Evolutionary conservation across 495 filamentous ascomycete genomes (phyloP).

Genomic region (Niebla homalea): DNA sequence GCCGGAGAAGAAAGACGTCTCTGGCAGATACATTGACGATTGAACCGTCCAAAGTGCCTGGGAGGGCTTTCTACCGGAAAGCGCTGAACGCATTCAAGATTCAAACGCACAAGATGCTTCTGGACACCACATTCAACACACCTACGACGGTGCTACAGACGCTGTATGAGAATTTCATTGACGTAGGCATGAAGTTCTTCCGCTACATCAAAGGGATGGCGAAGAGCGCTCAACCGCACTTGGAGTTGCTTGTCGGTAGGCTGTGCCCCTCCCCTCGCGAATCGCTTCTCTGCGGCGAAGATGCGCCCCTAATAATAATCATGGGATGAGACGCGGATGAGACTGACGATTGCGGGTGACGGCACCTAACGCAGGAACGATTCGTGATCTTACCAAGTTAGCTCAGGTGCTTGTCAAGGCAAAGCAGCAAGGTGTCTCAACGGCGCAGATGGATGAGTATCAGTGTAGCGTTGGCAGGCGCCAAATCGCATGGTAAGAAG

Average conservation of each 20-base stretch:
- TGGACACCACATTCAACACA: conserved; percentile 72
- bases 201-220: conserved; percentile 56
- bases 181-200: conserved; percentile 74
- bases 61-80: conserved; percentile 65
- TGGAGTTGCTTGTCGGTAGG: conserved; percentile 47
- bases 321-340: neutral
- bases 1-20: conserved; percentile 30
- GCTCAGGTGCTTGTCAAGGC: conserved; percentile 53
- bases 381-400: conserved; percentile 50
- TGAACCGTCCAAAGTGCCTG: conserved; percentile 54
- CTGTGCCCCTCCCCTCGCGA: neutral
- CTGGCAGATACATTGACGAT: conserved; percentile 57
- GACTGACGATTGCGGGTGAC: neutral
- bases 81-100: conserved; percentile 71
- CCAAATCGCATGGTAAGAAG: conserved; percentile 55
- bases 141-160: conserved; percentile 53
- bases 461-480: conserved; percentile 44
- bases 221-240: conserved; percentile 36
- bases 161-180: conserved; percentile 57
- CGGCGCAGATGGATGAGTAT: conserved; percentile 30
- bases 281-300: neutral
- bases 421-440: conserved; percentile 24
- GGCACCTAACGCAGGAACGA: conserved; percentile 36
- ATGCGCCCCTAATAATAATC: neutral
- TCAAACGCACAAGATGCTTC: conserved; percentile 77